Percentiles rank a stretch among this genome's conserved stretches.
Conservation (phyloP, 1,139 yeast genomes). For the Suhomyces yuchorum region DNA sequence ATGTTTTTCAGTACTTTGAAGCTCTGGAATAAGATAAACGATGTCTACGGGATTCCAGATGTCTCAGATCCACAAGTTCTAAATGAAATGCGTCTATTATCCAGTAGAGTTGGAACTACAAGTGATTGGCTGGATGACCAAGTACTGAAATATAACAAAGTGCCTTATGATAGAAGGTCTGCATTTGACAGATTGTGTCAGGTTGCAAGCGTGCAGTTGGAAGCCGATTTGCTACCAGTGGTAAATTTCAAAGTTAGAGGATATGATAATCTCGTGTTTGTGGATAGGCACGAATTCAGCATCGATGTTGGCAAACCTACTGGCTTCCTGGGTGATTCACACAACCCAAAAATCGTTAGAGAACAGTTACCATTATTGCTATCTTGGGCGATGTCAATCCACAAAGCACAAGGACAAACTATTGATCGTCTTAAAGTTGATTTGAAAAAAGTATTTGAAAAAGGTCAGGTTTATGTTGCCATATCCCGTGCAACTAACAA, state of each 20-base stretch:
- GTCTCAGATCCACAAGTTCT: slow-evolving; percentile 24
- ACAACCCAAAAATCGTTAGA: slow-evolving; percentile 38
- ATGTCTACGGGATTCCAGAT: slow-evolving; percentile 28
- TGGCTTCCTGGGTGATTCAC: slow-evolving; percentile 5
- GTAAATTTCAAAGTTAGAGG: slow-evolving; percentile 53
- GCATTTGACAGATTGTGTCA: slow-evolving; percentile 31
- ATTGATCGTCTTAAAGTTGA: slow-evolving; percentile 77
- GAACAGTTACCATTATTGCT: slow-evolving; percentile 76
- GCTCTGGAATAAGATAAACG: slow-evolving; percentile 32
- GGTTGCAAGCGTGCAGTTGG: slow-evolving; percentile 34
- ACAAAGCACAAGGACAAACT: slow-evolving; percentile 92
- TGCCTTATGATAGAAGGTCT: slow-evolving; percentile 32
- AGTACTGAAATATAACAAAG: slow-evolving; percentile 31
- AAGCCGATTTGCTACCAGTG: slow-evolving; percentile 49
- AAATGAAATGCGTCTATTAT: slow-evolving; percentile 32
- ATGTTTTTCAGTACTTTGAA: slow-evolving; percentile 60
- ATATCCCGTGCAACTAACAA: slow-evolving; percentile 82
- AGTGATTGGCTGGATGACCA: slow-evolving; percentile 45
- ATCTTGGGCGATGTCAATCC: slow-evolving; percentile 90
- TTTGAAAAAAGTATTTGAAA: slow-evolving; percentile 69
- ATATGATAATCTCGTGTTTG: slow-evolving; percentile 39
- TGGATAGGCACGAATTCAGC: slow-evolving; percentile 74
- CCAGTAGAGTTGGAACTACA: slow-evolving; percentile 28
- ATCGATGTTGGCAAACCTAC: slow-evolving; percentile 31
- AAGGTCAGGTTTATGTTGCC: slow-evolving; percentile 96